These are phyloP conservation scores for Nakazawaea molendinolei DNA, from an alignment of 805 yeast genomes.

Conservation along the genomic window DNA sequence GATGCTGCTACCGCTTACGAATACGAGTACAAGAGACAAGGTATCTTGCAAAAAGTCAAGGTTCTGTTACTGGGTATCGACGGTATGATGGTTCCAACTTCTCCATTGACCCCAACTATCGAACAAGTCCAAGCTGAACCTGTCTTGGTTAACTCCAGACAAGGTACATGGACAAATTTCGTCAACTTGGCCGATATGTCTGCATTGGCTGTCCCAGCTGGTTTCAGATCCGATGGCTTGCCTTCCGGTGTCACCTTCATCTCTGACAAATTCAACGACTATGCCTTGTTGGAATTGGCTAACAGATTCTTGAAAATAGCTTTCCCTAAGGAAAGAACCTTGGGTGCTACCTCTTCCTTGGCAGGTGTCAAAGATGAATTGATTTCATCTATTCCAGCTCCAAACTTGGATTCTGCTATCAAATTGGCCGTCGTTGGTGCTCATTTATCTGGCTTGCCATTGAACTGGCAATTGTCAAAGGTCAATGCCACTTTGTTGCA, in stretches of 20 bases:
- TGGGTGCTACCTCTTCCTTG: slow-evolving; percentile 43
- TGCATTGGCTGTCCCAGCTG: slow-evolving; percentile 87
- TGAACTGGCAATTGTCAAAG: slow-evolving; percentile 90
- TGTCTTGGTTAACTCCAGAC: slow-evolving; percentile 73
- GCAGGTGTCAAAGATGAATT: slow-evolving; percentile 36
- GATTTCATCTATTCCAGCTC: slow-evolving; percentile 36
- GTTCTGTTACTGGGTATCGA: slow-evolving; percentile 55
- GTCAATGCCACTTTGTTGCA: slow-evolving; percentile 68
- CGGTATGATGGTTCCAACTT: slow-evolving; percentile 84
- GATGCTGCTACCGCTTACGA: slow-evolving; percentile 81
- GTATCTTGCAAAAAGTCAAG: slow-evolving; percentile 60
- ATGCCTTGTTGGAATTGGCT: slow-evolving; percentile 82
- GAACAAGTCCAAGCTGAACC: slow-evolving; percentile 73
- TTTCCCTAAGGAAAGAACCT: slow-evolving; percentile 39
- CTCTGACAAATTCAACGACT: slow-evolving; percentile 79
- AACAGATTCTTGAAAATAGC: slow-evolving; percentile 51
- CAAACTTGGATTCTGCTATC: slow-evolving; percentile 36
- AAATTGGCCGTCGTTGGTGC: slow-evolving; percentile 95
- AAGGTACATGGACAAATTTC: slow-evolving; percentile 98
- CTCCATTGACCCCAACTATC: slow-evolving; percentile 86
- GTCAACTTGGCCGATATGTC: slow-evolving; percentile 91
- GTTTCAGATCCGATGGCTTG: slow-evolving; percentile 80
- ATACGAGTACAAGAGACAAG: slow-evolving; percentile 82
- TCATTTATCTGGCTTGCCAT: slow-evolving; percentile 79
- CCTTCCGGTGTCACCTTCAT: slow-evolving; percentile 88